Evolutionary conservation across 192 early-diverging fungal genomes (phyloP).

Genomic region (Backusella luteola): DNA sequence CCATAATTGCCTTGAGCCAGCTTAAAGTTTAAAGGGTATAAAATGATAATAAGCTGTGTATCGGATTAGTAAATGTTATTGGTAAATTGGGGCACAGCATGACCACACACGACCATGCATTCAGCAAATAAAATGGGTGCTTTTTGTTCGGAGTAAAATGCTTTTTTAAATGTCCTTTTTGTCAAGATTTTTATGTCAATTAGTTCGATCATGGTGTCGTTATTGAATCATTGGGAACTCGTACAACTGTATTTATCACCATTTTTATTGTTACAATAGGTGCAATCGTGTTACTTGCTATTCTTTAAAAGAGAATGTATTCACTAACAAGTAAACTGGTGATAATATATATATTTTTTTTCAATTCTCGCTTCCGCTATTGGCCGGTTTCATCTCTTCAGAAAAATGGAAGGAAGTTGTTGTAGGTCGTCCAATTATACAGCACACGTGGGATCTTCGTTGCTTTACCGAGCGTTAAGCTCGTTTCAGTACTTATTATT

Average conservation of each 20-base stretch:
- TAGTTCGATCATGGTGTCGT: not conserved
- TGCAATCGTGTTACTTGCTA: no score
- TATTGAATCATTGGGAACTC: not conserved
- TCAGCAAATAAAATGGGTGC: not conserved
- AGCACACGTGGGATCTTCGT: not conserved
- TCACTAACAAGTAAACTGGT: no score
- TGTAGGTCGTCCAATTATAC: not conserved
- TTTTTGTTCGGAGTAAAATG: not conserved
- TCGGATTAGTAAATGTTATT: not conserved
- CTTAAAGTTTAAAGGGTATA: not conserved
- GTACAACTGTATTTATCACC: no score
- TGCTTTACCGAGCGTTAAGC: not conserved
- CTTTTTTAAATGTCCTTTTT: not conserved
- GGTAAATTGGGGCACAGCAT: not conserved
- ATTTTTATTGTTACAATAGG: no score
- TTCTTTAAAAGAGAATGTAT: no score
- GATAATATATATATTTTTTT: no score
- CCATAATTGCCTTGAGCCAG: not conserved
- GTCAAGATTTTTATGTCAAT: not conserved
- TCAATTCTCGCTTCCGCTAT: not conserved
- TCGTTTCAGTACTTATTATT: not conserved
- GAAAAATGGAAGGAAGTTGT: not conserved
- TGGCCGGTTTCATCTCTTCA: not conserved
- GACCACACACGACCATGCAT: not conserved
- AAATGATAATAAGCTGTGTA: not conserved